Evolutionary conservation across 2,329 filamentous ascomycete species (phyloP), one percentile per base, ranked within the genome.

Genomic region (Knoxdaviesia proteae): DNA sequence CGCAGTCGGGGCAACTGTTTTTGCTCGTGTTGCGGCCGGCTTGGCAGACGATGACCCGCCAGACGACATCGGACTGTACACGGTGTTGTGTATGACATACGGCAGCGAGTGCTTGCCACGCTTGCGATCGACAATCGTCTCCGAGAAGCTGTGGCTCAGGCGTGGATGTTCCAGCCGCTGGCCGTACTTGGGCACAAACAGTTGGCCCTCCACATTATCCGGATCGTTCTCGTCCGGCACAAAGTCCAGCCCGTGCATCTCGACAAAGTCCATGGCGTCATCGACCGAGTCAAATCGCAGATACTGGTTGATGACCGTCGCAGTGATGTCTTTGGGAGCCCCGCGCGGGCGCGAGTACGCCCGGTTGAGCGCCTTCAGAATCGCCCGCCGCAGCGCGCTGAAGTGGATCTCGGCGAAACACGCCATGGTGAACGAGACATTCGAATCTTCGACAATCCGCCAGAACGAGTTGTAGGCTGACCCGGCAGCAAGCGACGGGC

Each of bases 361-460:
- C 43, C 60, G 63, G 41, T 69, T 65, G 29, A 79, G 58, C 10
- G 68, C 66, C 43, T 65, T 64, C 11, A 80, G 53, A 10, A 77
- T 68, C 8, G 67, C 64, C 43, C 71, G 70, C 36, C 76, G 71
- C 33, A 79, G 59, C 34, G 65, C 62, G 36, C 71, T 69, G 45
- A 80, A 78, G 51, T 77, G 73, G n/a, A 75, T 70, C 51, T 80
- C 75, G 6, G 74, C 74, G 46, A 80, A 69, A 49, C 76, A 80
- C 9, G 74, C 76, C 72, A 80, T 77, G 1, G 73, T 77, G 51
- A 80, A 80, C 0, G 76, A 79, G 3, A 77, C 68, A 10, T 61
- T 57, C 0, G 62, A 59, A 36, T 68, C 63, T 48, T 71, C 63
- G 32, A 80, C 60, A 40, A 80, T 74, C 30, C 66, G 62, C 51